Base-by-base conservation (phyloP, 2,329 filamentous ascomycete genomes). In the Pezicula carpinea region DNA sequence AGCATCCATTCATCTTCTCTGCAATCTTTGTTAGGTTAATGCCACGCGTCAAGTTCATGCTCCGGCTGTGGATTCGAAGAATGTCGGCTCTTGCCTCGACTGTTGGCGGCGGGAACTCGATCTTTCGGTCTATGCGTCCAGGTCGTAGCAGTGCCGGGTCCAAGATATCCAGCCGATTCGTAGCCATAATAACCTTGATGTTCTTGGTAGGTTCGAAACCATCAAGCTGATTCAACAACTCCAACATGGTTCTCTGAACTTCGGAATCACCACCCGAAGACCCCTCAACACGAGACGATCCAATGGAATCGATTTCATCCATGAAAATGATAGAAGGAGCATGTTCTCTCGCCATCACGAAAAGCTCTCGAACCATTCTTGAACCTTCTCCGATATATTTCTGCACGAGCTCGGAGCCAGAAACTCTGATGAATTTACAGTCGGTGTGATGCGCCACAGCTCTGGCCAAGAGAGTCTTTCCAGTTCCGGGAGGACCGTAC, bases 131-230 rank as follows among this genome's bases (percentile, higher is more conserved):
- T 68, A 99, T 97, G 62, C 93, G 88, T 44, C 93, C 93, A n/a
- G 93, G 93, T 60, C 93, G 85, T 57, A 99, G 77, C 38, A 99
- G 79, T 1, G 93, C 93, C 2, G 93, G 93, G 67, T 99, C 93
- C 39, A 99, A 81, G 55, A 99, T 97, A 62, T 99, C 93, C 54
- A 99, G 80, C 66, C 93, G 88, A 71, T 99, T 99, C 41, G 93
- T 99, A 46, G 93, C 93, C 92, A 99, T 99, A 73, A 99, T 95
- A 68, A 99, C 89, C 72, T 99, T 99, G 82, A 99, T 99, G 72
- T 97, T 97, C 77, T 99, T 99, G 39, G 92, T 97, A 5, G 93
- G 93, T 71, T 97, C 93, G 70, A 99, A 99, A 43, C 93, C 93
- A 66, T 99, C 93, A 51, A 99, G 81, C 75, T 99, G 93, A 74